A percentile compares a stretch with the other conserved stretches of the same genome.
Conservation (phyloP, 2,329 filamentous ascomycete genomes). For the Epichloe brachyelytri region DNA sequence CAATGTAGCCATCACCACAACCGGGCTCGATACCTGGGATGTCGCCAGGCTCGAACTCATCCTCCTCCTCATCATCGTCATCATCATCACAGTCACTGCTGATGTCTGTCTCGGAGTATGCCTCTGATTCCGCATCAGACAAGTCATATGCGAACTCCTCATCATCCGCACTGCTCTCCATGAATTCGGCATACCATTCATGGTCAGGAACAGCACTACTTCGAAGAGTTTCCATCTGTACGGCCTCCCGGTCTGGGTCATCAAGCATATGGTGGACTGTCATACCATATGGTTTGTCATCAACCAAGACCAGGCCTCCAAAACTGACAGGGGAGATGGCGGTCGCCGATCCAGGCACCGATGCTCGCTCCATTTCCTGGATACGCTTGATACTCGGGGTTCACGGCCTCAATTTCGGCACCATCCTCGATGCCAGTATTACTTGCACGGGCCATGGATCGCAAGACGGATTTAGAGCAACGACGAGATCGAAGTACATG, state of each 20-base stretch:
- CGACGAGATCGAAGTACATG: slow-evolving; percentile 50
- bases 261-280: slow-evolving; percentile 96
- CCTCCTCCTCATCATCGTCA: slow-evolving; percentile 41
- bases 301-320: slow-evolving; percentile 74
- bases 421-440: slow-evolving; percentile 8
- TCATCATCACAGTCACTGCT: slow-evolving; percentile 40
- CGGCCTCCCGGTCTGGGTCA: slow-evolving; percentile 40
- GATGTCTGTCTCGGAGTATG: slow-evolving; percentile 35
- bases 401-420: slow-evolving; percentile 35
- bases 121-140: slow-evolving; percentile 47
- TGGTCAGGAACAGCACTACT: slow-evolving; percentile 28
- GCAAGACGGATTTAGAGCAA: slow-evolving; percentile 16
- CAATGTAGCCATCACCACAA: slow-evolving; percentile 62
- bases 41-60: slow-evolving; percentile 55
- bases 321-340: slow-evolving; percentile 86
- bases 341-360: slow-evolving; percentile 73
- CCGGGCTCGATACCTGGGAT: slow-evolving; percentile 65
- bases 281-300: slow-evolving; percentile 80
- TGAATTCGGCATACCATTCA: slow-evolving; percentile 30
- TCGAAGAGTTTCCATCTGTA: slow-evolving; percentile 14
- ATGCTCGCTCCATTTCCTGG: slow-evolving; percentile 85
- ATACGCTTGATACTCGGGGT: slow-evolving; percentile 64
- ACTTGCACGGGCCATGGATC: slow-evolving; percentile 18
- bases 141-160: slow-evolving; percentile 49
- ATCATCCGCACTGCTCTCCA: slow-evolving; percentile 29